Conservation (phyloP, 192 early-diverging fungal species). For the Backusella sp. region DNA sequence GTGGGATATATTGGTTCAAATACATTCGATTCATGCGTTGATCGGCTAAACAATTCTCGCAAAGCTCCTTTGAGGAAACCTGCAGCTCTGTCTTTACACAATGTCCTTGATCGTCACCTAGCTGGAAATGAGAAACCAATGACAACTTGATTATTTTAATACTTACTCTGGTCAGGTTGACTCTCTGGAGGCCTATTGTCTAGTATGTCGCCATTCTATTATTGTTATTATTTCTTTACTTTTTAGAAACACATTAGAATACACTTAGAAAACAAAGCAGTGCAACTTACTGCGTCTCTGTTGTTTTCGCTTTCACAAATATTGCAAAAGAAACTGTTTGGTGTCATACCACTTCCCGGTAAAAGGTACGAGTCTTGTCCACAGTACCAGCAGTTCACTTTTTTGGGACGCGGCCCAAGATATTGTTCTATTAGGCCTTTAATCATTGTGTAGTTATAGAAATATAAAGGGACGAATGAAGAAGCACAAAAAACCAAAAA, state of each 20-base stretch:
- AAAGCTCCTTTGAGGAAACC: not conserved
- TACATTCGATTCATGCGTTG: not conserved
- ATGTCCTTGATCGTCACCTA: not conserved
- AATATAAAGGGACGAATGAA: not conserved
- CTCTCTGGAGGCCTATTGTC: not conserved
- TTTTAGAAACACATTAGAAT: constrained; percentile 5
- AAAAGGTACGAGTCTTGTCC: not conserved
- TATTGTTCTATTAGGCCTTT: not conserved
- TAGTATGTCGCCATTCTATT: not conserved
- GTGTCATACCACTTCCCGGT: not conserved
- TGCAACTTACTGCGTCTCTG: not conserved
- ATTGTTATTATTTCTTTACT: not conserved
- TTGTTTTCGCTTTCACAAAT: not conserved
- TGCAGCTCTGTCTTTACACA: not conserved
- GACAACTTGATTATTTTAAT: too few species aligned
- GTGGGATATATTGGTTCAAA: not conserved
- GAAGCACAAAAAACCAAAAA: not conserved
- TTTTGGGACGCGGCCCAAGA: not conserved
- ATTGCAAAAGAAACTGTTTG: not conserved
- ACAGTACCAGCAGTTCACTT: not conserved
- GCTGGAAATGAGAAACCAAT: not conserved
- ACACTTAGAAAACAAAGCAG: not conserved
- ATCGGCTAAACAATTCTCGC: not conserved
- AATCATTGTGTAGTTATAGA: not conserved
- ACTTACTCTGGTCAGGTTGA: too few species aligned